phyloP scores from a whole-genome alignment of 129 eudicot species.

The Flaveria trinervia region DNA sequence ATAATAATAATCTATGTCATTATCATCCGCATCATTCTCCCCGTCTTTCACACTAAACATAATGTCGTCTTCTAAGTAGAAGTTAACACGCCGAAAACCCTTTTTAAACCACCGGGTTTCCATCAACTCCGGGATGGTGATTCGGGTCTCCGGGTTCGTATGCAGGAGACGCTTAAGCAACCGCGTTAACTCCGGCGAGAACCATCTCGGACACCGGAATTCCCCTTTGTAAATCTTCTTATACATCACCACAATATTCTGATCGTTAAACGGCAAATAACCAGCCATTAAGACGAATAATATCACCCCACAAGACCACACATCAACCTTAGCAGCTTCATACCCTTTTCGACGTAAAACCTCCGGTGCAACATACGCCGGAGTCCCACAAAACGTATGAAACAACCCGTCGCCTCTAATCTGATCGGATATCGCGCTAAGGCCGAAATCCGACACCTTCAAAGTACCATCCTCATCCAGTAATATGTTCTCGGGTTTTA shows the following conservation, averaged over 20 bases:
- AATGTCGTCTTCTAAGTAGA: conserved; percentile 4
- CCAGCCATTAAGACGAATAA: conserved; percentile 18
- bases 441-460: conserved; percentile 13
- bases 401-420: conserved; percentile 17
- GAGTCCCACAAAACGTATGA: conserved; percentile 19
- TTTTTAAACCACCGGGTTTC: conserved; percentile 22
- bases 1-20: background rate
- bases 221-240: conserved; percentile 19
- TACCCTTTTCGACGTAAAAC: conserved; percentile 17
- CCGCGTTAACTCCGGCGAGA: conserved; percentile 14
- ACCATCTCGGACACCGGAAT: conserved; percentile 19
- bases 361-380: conserved; percentile 19
- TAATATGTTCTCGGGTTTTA: conserved; percentile 7
- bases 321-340: conserved; percentile 22
- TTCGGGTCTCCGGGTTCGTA: conserved; percentile 15
- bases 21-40: background rate
- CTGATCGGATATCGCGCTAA: conserved; percentile 16
- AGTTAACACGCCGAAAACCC: conserved; percentile 13
- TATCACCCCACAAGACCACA: conserved; percentile 18
- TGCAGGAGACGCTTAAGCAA: background rate
- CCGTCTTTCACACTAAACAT: conserved; percentile 16
- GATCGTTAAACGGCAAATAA: conserved; percentile 16
- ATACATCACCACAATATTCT: conserved; percentile 19
- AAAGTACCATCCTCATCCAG: conserved; percentile 13
- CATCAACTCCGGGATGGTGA: conserved; percentile 19